These are phyloP conservation scores for Hanseniaspora lachancei DNA, from an alignment of 805 yeast genomes.

Conservation along the genomic window DNA sequence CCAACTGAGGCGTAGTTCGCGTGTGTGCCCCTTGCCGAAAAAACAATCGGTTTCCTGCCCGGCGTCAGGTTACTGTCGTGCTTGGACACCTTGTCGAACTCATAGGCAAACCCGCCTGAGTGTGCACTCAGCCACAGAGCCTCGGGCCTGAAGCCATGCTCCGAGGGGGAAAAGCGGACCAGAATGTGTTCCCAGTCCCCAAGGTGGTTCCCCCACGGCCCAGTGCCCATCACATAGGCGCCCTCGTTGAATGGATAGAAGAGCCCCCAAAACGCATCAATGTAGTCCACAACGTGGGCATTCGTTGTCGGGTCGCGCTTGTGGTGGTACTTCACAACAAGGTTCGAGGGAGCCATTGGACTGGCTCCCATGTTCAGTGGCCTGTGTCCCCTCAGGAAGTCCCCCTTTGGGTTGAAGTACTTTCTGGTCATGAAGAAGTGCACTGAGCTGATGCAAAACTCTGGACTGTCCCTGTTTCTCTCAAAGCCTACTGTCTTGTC, in stretches of 20 bases:
- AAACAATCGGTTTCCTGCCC: slow-evolving; percentile 54
- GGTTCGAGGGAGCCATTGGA: not conserved
- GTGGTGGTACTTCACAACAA: slow-evolving; percentile 1
- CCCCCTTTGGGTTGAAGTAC: not conserved
- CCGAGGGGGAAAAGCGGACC: slow-evolving; percentile 43
- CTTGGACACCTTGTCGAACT: slow-evolving; percentile 57
- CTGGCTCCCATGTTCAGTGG: slow-evolving; percentile 6
- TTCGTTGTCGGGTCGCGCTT: slow-evolving; percentile 29
- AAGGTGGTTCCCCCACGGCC: slow-evolving; percentile 93
- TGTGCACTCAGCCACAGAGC: slow-evolving; percentile 96
- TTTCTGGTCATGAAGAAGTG: slow-evolving; percentile 1
- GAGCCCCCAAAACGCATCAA: slow-evolving; percentile 92
- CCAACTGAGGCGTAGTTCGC: slow-evolving; percentile 95
- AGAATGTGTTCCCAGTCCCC: slow-evolving; percentile 98
- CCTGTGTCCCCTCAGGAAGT: not conserved
- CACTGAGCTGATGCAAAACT: not conserved
- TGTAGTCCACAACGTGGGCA: slow-evolving; percentile 33
- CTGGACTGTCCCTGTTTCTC: not conserved
- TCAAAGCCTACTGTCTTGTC: not conserved
- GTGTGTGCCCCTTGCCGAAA: slow-evolving; percentile 90
- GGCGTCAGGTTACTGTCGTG: slow-evolving; percentile 17
- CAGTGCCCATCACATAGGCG: slow-evolving; percentile 93
- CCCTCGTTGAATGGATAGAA: slow-evolving; percentile 90
- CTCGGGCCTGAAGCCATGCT: slow-evolving; percentile 60
- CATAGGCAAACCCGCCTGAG: slow-evolving; percentile 90